These are phyloP conservation scores for Penicillium pulvis DNA, from an alignment of 495 filamentous ascomycete species.

Conservation along the genomic window DNA sequence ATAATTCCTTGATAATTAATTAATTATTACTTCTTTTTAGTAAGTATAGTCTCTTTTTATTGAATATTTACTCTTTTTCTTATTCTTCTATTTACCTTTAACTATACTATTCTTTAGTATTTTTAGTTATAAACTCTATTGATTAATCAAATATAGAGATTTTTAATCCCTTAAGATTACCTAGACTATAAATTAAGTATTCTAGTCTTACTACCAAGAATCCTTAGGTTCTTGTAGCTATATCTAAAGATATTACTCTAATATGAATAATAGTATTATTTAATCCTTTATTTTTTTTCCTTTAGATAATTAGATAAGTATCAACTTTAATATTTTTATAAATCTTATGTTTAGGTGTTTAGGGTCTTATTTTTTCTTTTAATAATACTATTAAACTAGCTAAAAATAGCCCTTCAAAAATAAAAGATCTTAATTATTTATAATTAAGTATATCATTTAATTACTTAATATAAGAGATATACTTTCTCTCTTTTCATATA, in stretches of 20 bases:
- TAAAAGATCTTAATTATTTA: slow-evolving; percentile 22
- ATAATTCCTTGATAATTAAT: too few relatives aligned
- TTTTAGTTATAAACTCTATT: slow-evolving; percentile 2
- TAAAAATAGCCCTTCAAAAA: slow-evolving; percentile 6
- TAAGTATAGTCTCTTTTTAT: slow-evolving; percentile 1
- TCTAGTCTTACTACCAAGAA: not conserved
- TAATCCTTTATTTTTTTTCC: not conserved
- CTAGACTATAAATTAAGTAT: too few relatives aligned
- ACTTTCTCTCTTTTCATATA: slow-evolving; percentile 32
- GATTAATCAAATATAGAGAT: slow-evolving; percentile 2
- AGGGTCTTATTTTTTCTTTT: not conserved
- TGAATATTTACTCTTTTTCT: too few relatives aligned
- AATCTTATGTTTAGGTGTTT: not conserved
- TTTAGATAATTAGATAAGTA: not conserved
- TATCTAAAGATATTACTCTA: not conserved
- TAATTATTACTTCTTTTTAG: not conserved
- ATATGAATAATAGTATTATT: not conserved
- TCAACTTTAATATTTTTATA: not conserved
- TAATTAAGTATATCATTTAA: slow-evolving; percentile 29
- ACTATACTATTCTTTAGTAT: not conserved
- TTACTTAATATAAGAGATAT: slow-evolving; percentile 20
- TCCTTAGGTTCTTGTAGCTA: not conserved
- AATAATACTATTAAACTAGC: slow-evolving; percentile 6
- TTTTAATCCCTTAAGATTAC: slow-evolving; percentile 5
- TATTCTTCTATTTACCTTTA: not conserved